Base-by-base conservation (phyloP, 2,329 filamentous ascomycete genomes). In the Coleophoma crateriformis region DNA sequence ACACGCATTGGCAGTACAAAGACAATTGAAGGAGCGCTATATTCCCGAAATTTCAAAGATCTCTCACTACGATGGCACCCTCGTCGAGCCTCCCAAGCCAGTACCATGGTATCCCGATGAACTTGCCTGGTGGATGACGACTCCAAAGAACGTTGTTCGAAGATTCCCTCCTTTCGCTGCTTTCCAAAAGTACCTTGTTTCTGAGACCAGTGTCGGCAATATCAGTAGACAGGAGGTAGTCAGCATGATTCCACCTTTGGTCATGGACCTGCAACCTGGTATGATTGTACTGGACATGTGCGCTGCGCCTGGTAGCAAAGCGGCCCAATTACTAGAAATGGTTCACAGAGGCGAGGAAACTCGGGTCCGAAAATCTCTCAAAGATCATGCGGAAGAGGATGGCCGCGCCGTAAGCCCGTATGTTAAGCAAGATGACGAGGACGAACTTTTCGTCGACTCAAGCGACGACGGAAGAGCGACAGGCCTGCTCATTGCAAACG, bases 171-270 rank as follows among this genome's bases (percentile, higher is more conserved):
- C 94, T 3, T 99, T 99, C 67, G 85, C 90, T 45, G 87, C 88
- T 27, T 97, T 99, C 71, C 94, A 99, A 68, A 95, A 95, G 67
- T 99, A 96, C 74, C 79, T 99, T 46, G 94, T 99, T 45, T 95
- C 92, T 47, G 94, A 99, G 76, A 96, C 94, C 4, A 90, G 88
- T 50, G 90, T 97, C 19, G 94, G 94, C 62, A 99, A 97, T 68
- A 97, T 99, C 63, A 96, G 88, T 70, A 84, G 94, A 62, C 94
- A 99, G 70, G 94, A 99, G 72, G 87, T 96, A 41, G 94, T 99
- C 63, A 96, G 90, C 74, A 99, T 99, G 94, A 97, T 99, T 55
- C 94, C 94, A 22, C 94, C 94, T 22, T 79, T 97, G 60, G 77
- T 97, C 61, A 87, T 99, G 76, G 91, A 97, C 63, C 78, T 97